Conservation (phyloP, 768 basidiomycete species). For the Udeniomyces megalosporus region DNA sequence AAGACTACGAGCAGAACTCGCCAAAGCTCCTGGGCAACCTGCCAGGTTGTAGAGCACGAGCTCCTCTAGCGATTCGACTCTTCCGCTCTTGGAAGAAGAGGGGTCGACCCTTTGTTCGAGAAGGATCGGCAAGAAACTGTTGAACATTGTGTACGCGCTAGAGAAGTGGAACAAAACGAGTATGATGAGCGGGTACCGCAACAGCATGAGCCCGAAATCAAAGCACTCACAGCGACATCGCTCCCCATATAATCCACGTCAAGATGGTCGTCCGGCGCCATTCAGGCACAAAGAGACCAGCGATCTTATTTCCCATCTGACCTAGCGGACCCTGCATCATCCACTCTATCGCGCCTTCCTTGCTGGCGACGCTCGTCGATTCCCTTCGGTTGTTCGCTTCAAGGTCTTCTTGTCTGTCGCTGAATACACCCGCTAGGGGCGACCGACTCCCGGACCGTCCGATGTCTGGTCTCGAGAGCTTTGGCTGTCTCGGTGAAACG, state of each 20-base stretch:
- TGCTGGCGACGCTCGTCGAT: background rate
- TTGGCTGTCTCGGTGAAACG: background rate
- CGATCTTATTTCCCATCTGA: constrained; percentile 33
- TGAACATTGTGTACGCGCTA: constrained; percentile 36
- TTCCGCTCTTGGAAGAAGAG: constrained; percentile 15
- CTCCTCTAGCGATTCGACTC: constrained; percentile 56
- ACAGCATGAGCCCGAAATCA: too few species aligned
- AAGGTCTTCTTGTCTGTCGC: background rate
- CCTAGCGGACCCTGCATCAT: background rate
- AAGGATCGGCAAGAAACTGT: constrained; percentile 74
- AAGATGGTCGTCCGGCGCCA: constrained; percentile 62
- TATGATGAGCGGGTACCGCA: constrained; percentile 34
- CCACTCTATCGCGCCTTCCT: background rate
- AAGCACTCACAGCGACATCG: constrained; percentile 58
- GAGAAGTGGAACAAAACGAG: too few species aligned
- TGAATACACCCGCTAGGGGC: background rate
- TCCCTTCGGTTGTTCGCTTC: too few species aligned
- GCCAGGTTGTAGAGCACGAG: constrained; percentile 73
- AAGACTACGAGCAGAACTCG: constrained; percentile 30
- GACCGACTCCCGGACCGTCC: background rate
- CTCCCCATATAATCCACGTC: constrained; percentile 62
- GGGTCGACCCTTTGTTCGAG: constrained; percentile 43
- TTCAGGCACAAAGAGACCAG: constrained; percentile 53
- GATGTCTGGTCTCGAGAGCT: too few species aligned
- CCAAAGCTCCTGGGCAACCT: constrained; percentile 68